Percentiles rank a stretch among this genome's conserved stretches.
Conservation (phyloP, 345 rosid species). For the Aurinia saxatilis region DNA sequence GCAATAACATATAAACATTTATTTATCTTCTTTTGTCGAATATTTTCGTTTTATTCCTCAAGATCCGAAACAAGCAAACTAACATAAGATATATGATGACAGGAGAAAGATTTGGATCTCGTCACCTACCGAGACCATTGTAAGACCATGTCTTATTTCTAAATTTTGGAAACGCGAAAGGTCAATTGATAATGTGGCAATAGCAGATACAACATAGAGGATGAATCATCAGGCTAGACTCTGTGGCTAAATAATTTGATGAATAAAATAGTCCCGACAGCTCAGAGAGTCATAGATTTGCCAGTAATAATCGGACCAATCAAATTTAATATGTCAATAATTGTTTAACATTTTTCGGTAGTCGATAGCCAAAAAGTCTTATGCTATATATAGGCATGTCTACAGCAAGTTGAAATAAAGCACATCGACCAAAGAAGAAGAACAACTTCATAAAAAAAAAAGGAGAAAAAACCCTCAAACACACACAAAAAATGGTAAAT, state of each 20-base stretch:
- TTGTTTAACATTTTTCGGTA: constrained; percentile 16
- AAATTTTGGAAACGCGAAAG: constrained; percentile 1
- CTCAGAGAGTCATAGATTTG: constrained; percentile 22
- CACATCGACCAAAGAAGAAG: not conserved
- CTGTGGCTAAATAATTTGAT: constrained; percentile 24
- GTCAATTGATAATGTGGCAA: constrained; percentile 41
- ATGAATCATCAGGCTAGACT: constrained; percentile 36
- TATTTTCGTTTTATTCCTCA: not conserved
- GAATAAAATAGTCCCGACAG: constrained; percentile 29
- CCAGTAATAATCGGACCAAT: constrained; percentile 23
- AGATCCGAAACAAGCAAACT: not conserved
- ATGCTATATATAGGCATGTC: constrained; percentile 10
- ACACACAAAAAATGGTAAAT: not conserved
- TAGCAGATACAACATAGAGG: constrained; percentile 32
- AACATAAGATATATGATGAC: not conserved
- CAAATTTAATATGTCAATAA: constrained; percentile 15
- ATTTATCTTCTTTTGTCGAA: not conserved
- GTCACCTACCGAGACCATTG: not conserved
- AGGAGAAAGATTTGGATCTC: constrained; percentile 24
- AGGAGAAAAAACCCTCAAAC: not conserved
- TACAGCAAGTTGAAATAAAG: not conserved
- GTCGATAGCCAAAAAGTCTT: constrained; percentile 24
- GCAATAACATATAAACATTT: not conserved
- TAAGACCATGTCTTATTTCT: too few species aligned
- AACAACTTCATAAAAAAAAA: not conserved